These are phyloP conservation scores for Hypoxylon intermedium DNA, from an alignment of 495 filamentous ascomycete genomes.

Conservation along the genomic window DNA sequence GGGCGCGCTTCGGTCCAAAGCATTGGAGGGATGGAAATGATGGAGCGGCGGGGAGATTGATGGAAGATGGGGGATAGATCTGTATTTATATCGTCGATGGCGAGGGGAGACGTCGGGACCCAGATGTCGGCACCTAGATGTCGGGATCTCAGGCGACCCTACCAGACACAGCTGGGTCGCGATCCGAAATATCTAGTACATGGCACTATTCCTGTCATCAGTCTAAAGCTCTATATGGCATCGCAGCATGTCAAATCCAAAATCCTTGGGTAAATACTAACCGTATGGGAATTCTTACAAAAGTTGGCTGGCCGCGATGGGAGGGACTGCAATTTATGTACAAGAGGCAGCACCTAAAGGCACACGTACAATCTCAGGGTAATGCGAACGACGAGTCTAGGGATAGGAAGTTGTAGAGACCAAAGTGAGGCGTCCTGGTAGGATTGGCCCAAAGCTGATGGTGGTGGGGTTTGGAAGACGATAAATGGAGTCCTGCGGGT, in stretches of 20 bases:
- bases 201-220: slow-evolving; percentile 49
- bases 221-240: slow-evolving; percentile 30
- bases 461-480: slow-evolving; percentile 24
- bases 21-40: slow-evolving; percentile 37
- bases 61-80: slow-evolving; percentile 24
- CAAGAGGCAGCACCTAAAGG: slow-evolving; percentile 21
- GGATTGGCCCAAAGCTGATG: slow-evolving; percentile 36
- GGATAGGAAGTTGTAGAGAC: slow-evolving; percentile 30
- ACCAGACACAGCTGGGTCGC: slow-evolving; percentile 51
- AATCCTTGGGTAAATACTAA: slow-evolving; percentile 46
- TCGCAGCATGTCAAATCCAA: slow-evolving; percentile 33
- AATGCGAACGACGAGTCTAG: slow-evolving; percentile 37
- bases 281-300: slow-evolving; percentile 25
- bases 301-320: slow-evolving; percentile 28
- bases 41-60: slow-evolving; percentile 23
- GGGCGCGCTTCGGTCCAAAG: slow-evolving; percentile 32
- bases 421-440: slow-evolving; percentile 49
- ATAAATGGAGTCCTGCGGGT: slow-evolving; percentile 25
- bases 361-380: slow-evolving; percentile 33
- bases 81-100: slow-evolving; percentile 43
- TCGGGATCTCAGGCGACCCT: slow-evolving; percentile 37
- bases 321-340: slow-evolving; percentile 40
- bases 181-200: slow-evolving; percentile 52
- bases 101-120: slow-evolving; percentile 29
- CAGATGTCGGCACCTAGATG: no score